Evolutionary conservation across 2,329 filamentous ascomycete genomes (phyloP), one percentile per base, ranked within the genome.

Genomic region (Mycocentrospora acerina): DNA sequence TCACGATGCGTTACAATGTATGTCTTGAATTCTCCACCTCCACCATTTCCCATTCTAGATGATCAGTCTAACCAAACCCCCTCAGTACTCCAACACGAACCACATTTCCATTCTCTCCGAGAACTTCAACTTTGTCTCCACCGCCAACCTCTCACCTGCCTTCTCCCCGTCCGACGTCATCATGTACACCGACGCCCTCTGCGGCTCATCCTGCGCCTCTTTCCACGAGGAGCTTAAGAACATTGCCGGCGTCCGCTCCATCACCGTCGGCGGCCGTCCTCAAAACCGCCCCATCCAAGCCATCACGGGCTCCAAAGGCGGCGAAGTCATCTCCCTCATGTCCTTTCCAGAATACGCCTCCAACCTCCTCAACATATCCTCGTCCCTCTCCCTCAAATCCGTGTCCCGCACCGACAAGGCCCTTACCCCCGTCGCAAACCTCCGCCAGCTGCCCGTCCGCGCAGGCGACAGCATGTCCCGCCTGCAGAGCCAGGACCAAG

Each of bases 261-360:
- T 83, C 29, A 70, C 71, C 4, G 67, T 81, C 19, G 82, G 83
- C 12, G 83, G 83, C 3, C 74, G 77, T 1, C 80, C 82, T 0
- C 57, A 65, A 11, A 59, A 70, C 2, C 61, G 57, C 4, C 72
- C 75, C 1, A 84, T 85, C 68, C 80, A 85, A 67, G 75, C 73
- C 4, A 71, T 83, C 17, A 79, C 81, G 5, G 82, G 81, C 16
- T 74, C 77, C 29, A 80, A 82, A 51, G 82, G 82, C 18, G 60
- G 65, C 3, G 63, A 66, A 51, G 57, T 62, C 27, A 47, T 51
- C 16, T 46, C 53, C 11, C 35, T 62, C 13, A 29, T 35, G 22
- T 22, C 29, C 4, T 53, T 59, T 33, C 45, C 53, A 13, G 14
- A 35, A 3, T 51, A 38, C 32, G 59, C 54, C n/a, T 22, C 37